Percentiles rank a stretch among this genome's conserved stretches.
Conservation (phyloP, 805 yeast genomes). For the Nematodospora valgi region DNA sequence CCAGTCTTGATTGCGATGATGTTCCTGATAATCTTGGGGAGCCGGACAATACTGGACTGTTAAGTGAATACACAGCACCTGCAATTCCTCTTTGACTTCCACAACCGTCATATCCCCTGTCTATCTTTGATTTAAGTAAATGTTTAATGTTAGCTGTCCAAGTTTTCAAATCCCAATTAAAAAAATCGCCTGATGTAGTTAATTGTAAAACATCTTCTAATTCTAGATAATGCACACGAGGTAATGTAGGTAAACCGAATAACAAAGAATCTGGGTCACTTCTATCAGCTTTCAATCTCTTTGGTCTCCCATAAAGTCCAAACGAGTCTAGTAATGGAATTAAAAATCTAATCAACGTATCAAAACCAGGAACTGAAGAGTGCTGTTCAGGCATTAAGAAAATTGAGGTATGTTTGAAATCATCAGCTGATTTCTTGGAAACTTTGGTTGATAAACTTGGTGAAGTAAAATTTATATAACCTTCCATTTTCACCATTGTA, state of each 20-base stretch:
- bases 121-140: constrained; percentile 33
- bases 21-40: constrained; percentile 11
- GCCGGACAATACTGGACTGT: constrained; percentile 21
- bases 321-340: constrained; percentile 40
- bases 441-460: constrained; percentile 32
- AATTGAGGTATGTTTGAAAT: constrained; percentile 38
- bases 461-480: constrained; percentile 59
- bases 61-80: constrained; percentile 57
- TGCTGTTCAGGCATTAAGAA: constrained; percentile 45
- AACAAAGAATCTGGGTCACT: constrained; percentile 38
- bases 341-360: constrained; percentile 43
- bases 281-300: constrained; percentile 40
- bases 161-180: constrained; percentile 34
- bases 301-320: constrained; percentile 46
- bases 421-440: constrained; percentile 27
- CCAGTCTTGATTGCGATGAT: constrained; percentile 1
- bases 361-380: constrained; percentile 46
- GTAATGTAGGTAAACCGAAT: constrained; percentile 45
- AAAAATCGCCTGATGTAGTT: constrained; percentile 19
- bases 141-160: constrained; percentile 32
- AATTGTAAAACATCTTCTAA: constrained; percentile 26
- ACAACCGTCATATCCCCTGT: constrained; percentile 65
- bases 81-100: constrained; percentile 64
- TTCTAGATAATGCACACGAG: constrained; percentile 41
- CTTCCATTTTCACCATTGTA: constrained; percentile 87